Evolutionary conservation across 306 rosid genomes (phyloP), one percentile per base, ranked within the genome.

Genomic region (Cicer arietinum): DNA sequence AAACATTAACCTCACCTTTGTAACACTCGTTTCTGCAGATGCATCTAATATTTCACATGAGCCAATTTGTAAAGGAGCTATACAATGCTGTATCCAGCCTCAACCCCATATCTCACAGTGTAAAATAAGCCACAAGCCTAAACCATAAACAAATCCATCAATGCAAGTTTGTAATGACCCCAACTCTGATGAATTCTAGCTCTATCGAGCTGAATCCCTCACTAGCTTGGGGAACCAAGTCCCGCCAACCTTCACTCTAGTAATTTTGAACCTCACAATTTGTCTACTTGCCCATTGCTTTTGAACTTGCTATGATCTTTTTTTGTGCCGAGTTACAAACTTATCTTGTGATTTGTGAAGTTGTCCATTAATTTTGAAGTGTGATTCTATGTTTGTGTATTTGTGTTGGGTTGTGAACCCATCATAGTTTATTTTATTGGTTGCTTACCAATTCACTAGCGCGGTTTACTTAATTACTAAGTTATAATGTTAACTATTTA

Each of bases 371-470:
- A 8, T 56, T 56, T 56, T 18, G 12, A 54, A 56, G 9, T 20
- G 61, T 20, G 35, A 54, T 18, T 18, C 35, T 54, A 54, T 54
- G 61, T 61, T 61, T 61, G 45, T 35, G 43, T 40, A 35, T 60
- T 60, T 60, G 12, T 37, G 46, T 37, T n/a, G 18, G 50, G 44
- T 13, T 12, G 44, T 61, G 22, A 37, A 61, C 22, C 22, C 11
- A 8, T 61, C 10, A 8, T 5, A 61, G 17, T 12, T 37, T 37
- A 6, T 6, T 61, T 7, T n/a, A 37, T 35, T 30, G 67, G 44
- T 61, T 37, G 22, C 46, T 61, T 61, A 13, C 67, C 0, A 25
- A 30, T 22, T 58, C 43, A 1, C 7, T 35, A 9, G 6, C 12
- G 7, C 1, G 9, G n/a, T 61, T 61, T 61, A 44, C 10, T 35